Percentiles rank a stretch among this genome's conserved stretches.
Conservation (phyloP, 805 yeast genomes). For the Pichia heedii region DNA sequence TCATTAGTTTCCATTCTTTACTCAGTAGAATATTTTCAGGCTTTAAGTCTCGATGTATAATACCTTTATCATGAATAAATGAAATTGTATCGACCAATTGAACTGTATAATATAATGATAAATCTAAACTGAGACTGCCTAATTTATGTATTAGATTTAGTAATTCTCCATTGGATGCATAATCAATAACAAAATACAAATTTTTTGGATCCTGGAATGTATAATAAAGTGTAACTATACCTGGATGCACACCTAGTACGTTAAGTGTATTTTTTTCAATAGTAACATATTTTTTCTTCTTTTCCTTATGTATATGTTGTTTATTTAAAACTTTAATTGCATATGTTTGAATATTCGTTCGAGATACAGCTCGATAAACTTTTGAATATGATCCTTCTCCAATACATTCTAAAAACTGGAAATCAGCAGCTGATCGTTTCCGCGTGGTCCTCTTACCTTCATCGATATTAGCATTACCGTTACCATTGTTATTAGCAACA, state of each 20-base stretch:
- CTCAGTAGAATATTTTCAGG: conserved; percentile 89
- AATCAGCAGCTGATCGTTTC: conserved; percentile 66
- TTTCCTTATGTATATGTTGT: conserved; percentile 87
- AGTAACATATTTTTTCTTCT: conserved; percentile 90
- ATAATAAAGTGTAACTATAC: conserved; percentile 82
- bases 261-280: conserved; percentile 89
- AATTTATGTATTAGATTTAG: conserved; percentile 65
- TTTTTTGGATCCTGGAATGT: conserved; percentile 91
- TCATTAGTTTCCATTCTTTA: conserved; percentile 77
- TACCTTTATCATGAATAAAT: conserved; percentile 82
- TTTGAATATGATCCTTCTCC: conserved; percentile 97
- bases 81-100: conserved; percentile 87
- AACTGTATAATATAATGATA: conserved; percentile 71
- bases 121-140: conserved; percentile 68
- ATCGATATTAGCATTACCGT: background rate
- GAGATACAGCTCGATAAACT: conserved; percentile 78
- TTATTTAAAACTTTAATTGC: conserved; percentile 91
- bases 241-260: conserved; percentile 86
- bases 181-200: conserved; percentile 85
- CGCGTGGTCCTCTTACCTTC: conserved; percentile 9
- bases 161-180: conserved; percentile 92
- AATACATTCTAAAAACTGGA: conserved; percentile 75
- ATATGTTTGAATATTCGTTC: conserved; percentile 62
- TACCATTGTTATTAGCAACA: background rate
- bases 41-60: conserved; percentile 87